Conservation (phyloP, 495 filamentous ascomycete genomes). For the Talaromyces ruber region DNA sequence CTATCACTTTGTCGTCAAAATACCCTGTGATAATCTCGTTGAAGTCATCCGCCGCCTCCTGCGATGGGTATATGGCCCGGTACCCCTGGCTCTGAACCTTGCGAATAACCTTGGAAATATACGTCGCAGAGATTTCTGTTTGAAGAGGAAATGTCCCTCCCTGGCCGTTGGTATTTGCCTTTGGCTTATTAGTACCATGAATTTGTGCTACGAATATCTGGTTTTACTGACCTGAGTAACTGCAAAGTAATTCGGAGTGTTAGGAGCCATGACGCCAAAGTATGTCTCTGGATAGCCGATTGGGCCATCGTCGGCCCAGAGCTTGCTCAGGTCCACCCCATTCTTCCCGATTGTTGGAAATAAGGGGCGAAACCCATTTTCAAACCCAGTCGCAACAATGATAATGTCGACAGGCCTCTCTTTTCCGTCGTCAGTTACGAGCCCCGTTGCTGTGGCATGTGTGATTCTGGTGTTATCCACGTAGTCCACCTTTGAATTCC, state of each 20-base stretch:
- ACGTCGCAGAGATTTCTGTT: background rate
- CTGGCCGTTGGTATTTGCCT: background rate
- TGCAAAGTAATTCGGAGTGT: background rate
- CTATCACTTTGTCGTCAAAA: background rate
- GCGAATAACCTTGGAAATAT: slow-evolving; percentile 2
- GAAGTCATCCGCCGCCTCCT: slow-evolving; percentile 1
- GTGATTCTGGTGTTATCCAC: slow-evolving; percentile 6
- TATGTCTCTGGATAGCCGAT: background rate
- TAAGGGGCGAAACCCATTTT: slow-evolving; percentile 7
- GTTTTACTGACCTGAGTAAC: background rate
- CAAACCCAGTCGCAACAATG: slow-evolving; percentile 11
- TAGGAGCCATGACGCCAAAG: slow-evolving; percentile 2
- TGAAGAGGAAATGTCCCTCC: slow-evolving; percentile 1
- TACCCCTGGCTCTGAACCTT: slow-evolving; percentile 1
- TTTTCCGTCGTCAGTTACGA: slow-evolving; percentile 5
- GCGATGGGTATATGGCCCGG: background rate
- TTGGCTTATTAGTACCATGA: background rate
- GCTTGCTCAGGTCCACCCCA: slow-evolving; percentile 5
- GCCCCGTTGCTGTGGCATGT: slow-evolving; percentile 3
- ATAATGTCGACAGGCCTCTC: slow-evolving; percentile 9
- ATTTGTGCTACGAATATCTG: background rate
- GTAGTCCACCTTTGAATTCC: slow-evolving; percentile 8
- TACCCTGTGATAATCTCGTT: background rate
- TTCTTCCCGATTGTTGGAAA: slow-evolving; percentile 9
- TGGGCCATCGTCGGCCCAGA: slow-evolving; percentile 7